Evolutionary conservation across 176 grass and related monocot species (phyloP), one percentile per base, ranked within the genome.

Genomic region (Bothriochloa decipiens): DNA sequence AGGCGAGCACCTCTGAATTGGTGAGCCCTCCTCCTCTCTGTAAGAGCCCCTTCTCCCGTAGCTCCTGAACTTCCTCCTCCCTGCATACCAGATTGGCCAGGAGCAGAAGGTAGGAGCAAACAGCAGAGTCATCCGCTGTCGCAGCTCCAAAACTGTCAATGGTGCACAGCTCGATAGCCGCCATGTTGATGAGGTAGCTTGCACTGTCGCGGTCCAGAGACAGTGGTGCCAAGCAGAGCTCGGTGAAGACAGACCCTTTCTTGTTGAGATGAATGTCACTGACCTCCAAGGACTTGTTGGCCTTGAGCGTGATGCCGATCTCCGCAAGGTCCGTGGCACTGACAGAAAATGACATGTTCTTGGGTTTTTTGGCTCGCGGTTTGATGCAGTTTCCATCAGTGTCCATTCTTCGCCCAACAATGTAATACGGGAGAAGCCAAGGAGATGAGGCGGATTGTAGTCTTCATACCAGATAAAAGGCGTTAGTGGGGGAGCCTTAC

Each of bases 311-410:
- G 77, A 79, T 29, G 61, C 77, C 77, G 5, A 79, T 79, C 11
- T 79, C 26, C 1, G 77, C 62, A 46, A 79, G 77, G 41, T 66
- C 62, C 9, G 49, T 29, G 41, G 62, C 77, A 66, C 61, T 79
- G 1, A 33, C 65, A 3, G 65, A 68, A 18, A 18, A 8, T 0
- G 65, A 18, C 2, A 35, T 17, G 7, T 16, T 18, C 0, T 47
- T 10, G 11, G 20, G 23, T 28, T 45, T 42, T 42, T 42, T 42
- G 40, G 40, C 40, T 42, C 40, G 7, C 7, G 40, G 40, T 42
- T 7, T 40, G 39, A 40, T 6, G 5, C 1, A 40, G 5, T 8
- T 40, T 40, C 40, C 40, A 40, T 40, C 6, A 40, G 11, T 2
- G 55, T 20, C 7, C 0, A 20, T 64, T 64, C 26, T 14, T 65